These are phyloP conservation scores for Cavenderia fasciculata DNA, from an alignment of 78 protist species.

Conservation along the genomic window DNA sequence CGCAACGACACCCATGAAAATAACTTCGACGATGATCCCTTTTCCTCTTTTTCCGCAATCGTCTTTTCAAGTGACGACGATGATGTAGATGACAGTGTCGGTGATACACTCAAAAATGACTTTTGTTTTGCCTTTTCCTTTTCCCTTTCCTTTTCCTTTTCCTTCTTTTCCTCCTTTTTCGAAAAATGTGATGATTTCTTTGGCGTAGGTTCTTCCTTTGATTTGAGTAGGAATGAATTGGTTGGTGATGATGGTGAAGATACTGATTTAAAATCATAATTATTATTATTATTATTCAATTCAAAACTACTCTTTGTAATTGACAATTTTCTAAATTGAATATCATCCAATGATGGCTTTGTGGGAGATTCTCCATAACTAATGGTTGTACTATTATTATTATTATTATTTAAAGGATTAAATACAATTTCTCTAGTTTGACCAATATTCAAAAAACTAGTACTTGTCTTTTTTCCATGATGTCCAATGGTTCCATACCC, in stretches of 20 bases:
- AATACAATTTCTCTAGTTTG: no score
- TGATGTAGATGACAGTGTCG: neutral
- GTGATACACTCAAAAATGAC: neutral
- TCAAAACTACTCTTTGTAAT: no score
- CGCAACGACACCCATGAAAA: conserved; percentile 66
- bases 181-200: neutral
- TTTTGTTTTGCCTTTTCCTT: neutral
- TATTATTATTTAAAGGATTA: no score
- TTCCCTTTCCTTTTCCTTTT: neutral
- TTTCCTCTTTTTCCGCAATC: neutral
- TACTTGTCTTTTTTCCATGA: neutral
- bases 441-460: no score
- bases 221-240: no score
- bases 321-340: no score
- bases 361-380: no score
- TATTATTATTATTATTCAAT: neutral
- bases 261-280: no score
- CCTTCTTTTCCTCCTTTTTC: neutral
- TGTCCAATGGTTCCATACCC: no score
- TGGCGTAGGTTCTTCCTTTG: conserved; percentile 13
- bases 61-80: no score
- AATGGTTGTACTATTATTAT: neutral
- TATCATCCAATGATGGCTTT: no score
- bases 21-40: neutral
- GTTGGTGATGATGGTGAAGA: neutral